Percentiles rank a stretch among this genome's conserved stretches.
These are phyloP conservation scores for Fusarium sp. DNA, from an alignment of 2,329 filamentous ascomycete species.

Conservation along the genomic window DNA sequence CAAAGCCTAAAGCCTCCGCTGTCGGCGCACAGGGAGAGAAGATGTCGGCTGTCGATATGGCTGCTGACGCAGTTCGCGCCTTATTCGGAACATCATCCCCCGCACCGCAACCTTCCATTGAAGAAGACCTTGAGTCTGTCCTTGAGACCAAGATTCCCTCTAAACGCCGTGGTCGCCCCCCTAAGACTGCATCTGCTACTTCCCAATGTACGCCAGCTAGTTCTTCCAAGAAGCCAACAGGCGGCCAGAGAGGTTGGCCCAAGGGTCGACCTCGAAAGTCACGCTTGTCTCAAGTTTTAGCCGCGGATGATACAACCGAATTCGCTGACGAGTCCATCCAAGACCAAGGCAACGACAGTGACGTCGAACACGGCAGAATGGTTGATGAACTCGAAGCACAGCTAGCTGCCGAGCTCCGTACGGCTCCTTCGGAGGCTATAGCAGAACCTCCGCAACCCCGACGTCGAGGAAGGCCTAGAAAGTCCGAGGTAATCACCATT, in stretches of 20 bases:
- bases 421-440: neutral
- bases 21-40: neutral
- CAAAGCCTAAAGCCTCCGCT: slow-evolving; percentile 6
- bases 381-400: slow-evolving; percentile 33
- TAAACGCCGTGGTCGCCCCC: slow-evolving; percentile 48
- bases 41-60: slow-evolving; percentile 53
- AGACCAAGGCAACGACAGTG: slow-evolving; percentile 7
- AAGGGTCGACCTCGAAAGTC: slow-evolving; percentile 47
- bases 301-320: slow-evolving; percentile 1
- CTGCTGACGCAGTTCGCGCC: slow-evolving; percentile 49
- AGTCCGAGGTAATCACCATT: slow-evolving; percentile 43
- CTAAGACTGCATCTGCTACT: slow-evolving; percentile 40
- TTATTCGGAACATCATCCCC: slow-evolving; percentile 39
- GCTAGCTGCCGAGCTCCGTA: slow-evolving; percentile 25
- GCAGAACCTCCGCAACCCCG: slow-evolving; percentile 6
- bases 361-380: slow-evolving; percentile 29
- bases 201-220: neutral
- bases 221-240: slow-evolving; percentile 34
- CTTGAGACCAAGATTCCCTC: slow-evolving; percentile 7
- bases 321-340: neutral
- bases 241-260: slow-evolving; percentile 37
- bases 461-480: slow-evolving; percentile 44
- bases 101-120: neutral
- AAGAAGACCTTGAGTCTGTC: neutral
- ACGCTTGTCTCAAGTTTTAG: slow-evolving; percentile 22